Evolutionary conservation across 805 yeast species (phyloP).

Genomic region (Kazachstania psychrophila): DNA sequence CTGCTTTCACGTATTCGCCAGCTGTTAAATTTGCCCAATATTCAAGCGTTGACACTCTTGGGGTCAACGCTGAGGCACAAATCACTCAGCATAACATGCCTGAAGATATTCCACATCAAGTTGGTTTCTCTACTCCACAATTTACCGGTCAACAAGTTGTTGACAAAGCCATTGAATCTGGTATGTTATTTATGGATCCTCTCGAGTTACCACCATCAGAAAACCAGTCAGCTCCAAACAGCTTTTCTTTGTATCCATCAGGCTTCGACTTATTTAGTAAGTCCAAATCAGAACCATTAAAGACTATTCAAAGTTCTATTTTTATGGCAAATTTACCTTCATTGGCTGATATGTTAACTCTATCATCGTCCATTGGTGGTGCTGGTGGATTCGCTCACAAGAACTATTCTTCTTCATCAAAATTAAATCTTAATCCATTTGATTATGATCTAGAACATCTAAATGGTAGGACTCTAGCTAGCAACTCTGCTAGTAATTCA

Average conservation of each 20-base stretch:
- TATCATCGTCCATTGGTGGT: conserved; percentile 35
- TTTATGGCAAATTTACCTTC: conserved; percentile 29
- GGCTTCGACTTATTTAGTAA: neutral
- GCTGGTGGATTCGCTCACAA: conserved; percentile 28
- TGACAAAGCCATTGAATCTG: conserved; percentile 19
- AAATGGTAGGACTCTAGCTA: too few relatives aligned
- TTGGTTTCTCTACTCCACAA: conserved; percentile 77
- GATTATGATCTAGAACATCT: conserved; percentile 16
- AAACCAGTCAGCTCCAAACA: too few relatives aligned
- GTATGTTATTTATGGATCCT: conserved; percentile 18
- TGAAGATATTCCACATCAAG: conserved; percentile 45
- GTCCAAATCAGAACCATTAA: conserved; percentile 1
- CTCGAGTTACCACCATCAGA: conserved; percentile 18
- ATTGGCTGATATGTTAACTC: conserved; percentile 33
- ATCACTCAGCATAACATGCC: neutral
- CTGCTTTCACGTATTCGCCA: conserved; percentile 28
- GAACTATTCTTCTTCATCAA: conserved; percentile 15
- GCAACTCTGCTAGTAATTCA: too few relatives aligned
- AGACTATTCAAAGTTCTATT: conserved; percentile 1
- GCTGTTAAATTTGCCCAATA: too few relatives aligned
- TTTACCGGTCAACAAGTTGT: conserved; percentile 39
- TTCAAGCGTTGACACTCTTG: too few relatives aligned
- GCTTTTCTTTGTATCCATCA: neutral
- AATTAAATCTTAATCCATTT: conserved; percentile 27
- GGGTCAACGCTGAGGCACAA: neutral